Conservation (phyloP, 768 basidiomycete species). For the Botryobasidium botryosum region DNA sequence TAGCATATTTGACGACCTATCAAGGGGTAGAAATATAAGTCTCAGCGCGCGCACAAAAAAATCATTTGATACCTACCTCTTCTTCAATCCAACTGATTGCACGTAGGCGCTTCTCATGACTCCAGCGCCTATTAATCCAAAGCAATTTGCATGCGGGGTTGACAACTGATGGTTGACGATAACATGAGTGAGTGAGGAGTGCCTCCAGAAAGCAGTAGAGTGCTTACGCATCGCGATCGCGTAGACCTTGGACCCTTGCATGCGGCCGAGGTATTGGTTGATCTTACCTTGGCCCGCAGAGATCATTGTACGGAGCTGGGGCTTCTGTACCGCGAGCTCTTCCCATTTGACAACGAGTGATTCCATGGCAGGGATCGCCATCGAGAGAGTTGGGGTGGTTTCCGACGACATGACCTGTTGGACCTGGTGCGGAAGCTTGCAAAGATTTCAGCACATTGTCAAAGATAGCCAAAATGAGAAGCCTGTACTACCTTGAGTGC, state of each 20-base stretch:
- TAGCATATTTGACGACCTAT: background rate
- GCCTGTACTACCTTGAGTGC: background rate
- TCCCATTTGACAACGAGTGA: background rate
- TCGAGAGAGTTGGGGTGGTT: background rate
- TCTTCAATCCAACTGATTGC: background rate
- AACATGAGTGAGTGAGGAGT: background rate
- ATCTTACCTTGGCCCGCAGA: background rate
- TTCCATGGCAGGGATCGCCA: background rate
- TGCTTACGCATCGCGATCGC: background rate
- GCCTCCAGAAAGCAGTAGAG: too few species aligned
- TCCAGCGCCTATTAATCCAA: background rate
- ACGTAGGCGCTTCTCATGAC: background rate
- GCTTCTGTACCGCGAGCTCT: background rate
- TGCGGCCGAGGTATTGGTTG: background rate
- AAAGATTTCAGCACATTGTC: background rate
- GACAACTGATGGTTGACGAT: background rate
- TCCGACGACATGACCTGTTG: constrained; percentile 1
- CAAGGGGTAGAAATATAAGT: too few species aligned
- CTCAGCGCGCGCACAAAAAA: background rate
- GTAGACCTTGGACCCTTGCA: background rate
- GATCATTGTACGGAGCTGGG: background rate
- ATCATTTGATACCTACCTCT: background rate
- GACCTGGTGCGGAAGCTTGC: background rate
- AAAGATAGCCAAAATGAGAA: background rate
- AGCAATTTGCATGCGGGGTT: background rate